phyloP scores from a whole-genome alignment of 129 eudicot species.

The Silybum marianum region DNA sequence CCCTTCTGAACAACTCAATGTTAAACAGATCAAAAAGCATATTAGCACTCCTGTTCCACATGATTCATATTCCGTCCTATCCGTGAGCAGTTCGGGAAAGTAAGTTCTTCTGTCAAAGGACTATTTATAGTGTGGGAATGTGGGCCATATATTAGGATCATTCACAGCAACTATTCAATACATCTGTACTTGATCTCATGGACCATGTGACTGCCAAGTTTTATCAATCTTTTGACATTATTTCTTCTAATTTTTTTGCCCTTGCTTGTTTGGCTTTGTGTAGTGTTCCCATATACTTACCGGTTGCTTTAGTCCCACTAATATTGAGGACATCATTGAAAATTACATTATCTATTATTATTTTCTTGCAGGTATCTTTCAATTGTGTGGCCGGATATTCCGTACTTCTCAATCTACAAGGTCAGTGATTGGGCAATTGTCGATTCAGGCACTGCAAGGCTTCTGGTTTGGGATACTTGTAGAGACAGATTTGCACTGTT shows the following conservation, averaged over 20 bases:
- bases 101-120: conserved; percentile 43
- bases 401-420: conserved; percentile 93
- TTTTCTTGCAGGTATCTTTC: conserved; percentile 74
- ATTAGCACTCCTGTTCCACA: conserved; percentile 98
- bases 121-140: not conserved
- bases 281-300: conserved; percentile 15
- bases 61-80: conserved; percentile 84
- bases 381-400: conserved; percentile 98
- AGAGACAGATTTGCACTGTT: conserved; percentile 91
- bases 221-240: conserved; percentile 5
- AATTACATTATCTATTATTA: conserved; percentile 12
- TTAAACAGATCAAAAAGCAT: conserved; percentile 89
- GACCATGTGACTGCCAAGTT: not conserved
- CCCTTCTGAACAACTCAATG: conserved; percentile 67
- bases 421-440: conserved; percentile 98
- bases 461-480: conserved; percentile 97
- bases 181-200: conserved; percentile 14
- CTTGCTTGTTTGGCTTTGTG: not conserved
- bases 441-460: conserved; percentile 98
- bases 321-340: not conserved
- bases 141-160: not conserved
- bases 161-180: conserved; percentile 1
- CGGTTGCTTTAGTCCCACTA: not conserved
- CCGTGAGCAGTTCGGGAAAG: conserved; percentile 98
- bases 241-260: not conserved